phyloP scores from a whole-genome alignment of 345 rosid species.

The Gossypium mustelinum region DNA sequence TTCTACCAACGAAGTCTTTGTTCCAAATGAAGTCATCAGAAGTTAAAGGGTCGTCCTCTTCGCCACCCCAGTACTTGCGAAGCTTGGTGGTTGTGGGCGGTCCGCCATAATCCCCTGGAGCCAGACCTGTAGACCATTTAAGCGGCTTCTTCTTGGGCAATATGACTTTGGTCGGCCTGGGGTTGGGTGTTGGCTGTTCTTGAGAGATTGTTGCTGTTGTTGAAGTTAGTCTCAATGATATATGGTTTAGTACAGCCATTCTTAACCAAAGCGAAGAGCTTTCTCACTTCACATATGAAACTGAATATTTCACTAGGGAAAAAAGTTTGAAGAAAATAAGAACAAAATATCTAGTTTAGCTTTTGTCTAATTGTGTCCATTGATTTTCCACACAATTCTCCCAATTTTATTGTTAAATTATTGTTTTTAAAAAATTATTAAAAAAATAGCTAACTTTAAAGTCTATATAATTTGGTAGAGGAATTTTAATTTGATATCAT shows the following conservation, averaged over 20 bases:
- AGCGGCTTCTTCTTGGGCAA: conserved; percentile 74
- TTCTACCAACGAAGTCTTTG: conserved; percentile 76
- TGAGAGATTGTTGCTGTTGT: conserved; percentile 48
- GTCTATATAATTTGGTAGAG: no score
- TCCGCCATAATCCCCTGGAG: conserved; percentile 93
- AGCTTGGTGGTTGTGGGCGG: conserved; percentile 73
- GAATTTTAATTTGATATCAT: fast-evolving
- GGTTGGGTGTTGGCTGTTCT: conserved; percentile 31
- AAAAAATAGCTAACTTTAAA: no score
- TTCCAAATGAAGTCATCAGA: conserved; percentile 92
- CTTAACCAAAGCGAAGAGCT: not conserved
- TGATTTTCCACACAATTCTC: conserved; percentile 8
- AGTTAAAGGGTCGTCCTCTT: conserved; percentile 74
- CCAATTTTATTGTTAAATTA: no score
- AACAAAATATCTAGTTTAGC: not conserved
- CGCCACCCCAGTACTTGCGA: conserved; percentile 88
- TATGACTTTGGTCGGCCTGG: conserved; percentile 59
- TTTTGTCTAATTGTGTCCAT: conserved; percentile 1
- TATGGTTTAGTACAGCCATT: conserved; percentile 60
- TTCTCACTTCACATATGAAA: not conserved
- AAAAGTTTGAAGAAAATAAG: not conserved
- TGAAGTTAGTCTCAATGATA: conserved; percentile 40
- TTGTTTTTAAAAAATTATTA: no score
- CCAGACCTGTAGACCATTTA: conserved; percentile 91
- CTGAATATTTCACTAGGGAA: not conserved